These are phyloP conservation scores for Diospyros kaki DNA, from an alignment of 148 eudicot genomes.

Conservation along the genomic window DNA sequence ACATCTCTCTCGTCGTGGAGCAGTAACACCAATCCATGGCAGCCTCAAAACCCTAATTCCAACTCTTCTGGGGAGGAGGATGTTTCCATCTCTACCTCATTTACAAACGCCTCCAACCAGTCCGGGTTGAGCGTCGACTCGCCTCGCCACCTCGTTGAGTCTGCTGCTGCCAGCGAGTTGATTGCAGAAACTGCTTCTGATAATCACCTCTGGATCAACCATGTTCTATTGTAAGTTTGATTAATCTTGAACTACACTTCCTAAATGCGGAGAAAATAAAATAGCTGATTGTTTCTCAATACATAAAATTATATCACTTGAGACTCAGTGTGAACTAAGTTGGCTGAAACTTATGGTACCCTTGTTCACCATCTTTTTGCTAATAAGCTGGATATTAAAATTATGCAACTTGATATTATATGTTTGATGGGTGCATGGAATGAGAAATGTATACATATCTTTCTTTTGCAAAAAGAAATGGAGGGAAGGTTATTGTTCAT, in stretches of 20 bases:
- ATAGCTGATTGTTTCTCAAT: neutral
- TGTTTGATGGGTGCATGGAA: neutral
- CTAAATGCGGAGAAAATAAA: neutral
- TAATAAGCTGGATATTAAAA: no score
- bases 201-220: conserved; percentile 24
- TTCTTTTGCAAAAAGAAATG: neutral
- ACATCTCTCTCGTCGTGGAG: conserved; percentile 20
- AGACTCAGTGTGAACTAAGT: no score
- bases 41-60: conserved; percentile 20
- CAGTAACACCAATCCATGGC: conserved; percentile 7
- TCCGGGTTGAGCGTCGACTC: conserved; percentile 23
- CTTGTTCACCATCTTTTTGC: no score
- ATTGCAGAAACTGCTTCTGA: conserved; percentile 23
- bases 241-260: neutral
- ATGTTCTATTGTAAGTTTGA: conserved; percentile 24
- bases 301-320: neutral
- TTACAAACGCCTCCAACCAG: conserved; percentile 20
- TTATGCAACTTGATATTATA: neutral
- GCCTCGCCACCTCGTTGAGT: conserved; percentile 14
- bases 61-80: conserved; percentile 27
- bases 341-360: no score
- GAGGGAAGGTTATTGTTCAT: neutral
- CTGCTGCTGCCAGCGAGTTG: conserved; percentile 14
- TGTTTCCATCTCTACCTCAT: conserved; percentile 21
- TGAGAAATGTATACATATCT: neutral